phyloP scores from a whole-genome alignment of 78 protist species.

The Bigelowiella natans region DNA sequence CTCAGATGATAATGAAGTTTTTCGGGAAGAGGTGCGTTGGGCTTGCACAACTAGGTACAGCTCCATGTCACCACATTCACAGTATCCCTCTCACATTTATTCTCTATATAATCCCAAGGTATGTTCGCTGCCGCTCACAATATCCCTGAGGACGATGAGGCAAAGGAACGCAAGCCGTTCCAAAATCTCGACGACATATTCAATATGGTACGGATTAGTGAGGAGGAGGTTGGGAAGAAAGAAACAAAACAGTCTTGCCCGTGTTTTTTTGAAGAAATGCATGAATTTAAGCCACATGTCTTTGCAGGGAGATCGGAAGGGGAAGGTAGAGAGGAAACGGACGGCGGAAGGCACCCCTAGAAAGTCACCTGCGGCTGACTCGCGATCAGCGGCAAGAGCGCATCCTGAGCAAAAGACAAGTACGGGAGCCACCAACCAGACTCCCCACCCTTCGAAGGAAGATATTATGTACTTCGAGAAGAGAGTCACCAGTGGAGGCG shows the following conservation, averaged over 20 bases:
- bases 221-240: no score
- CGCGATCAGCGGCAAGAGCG: neutral
- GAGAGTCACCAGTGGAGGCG: neutral
- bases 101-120: no score
- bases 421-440: neutral
- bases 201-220: neutral
- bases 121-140: neutral
- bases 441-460: no score
- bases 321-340: no score
- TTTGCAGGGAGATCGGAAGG: no score
- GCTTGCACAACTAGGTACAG: neutral
- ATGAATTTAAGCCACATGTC: no score
- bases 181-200: neutral
- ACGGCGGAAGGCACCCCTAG: no score
- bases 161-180: neutral
- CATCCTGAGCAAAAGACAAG: neutral
- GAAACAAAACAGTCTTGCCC: no score
- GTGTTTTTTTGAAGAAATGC: no score
- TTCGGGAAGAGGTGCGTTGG: neutral
- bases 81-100: neutral
- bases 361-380: no score
- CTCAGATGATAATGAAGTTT: neutral
- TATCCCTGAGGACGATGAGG: no score
- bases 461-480: neutral
- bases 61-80: neutral